Evolutionary conservation across 2,329 filamentous ascomycete genomes (phyloP), one percentile per base, ranked within the genome.

Genomic region (Colletotrichum somersetense): DNA sequence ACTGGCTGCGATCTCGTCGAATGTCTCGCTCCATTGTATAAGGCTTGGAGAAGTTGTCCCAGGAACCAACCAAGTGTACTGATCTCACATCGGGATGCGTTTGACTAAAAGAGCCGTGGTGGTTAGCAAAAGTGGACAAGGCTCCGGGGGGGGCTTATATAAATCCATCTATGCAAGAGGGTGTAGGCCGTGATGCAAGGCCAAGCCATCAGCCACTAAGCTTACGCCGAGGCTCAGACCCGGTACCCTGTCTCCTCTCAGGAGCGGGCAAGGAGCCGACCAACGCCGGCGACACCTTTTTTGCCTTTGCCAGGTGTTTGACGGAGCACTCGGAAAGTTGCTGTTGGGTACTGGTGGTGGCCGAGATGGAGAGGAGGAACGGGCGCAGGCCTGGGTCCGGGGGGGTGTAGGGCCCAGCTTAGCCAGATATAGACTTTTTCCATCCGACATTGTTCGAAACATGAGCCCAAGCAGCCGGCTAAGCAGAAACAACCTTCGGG

Each of bases 41-140:
- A 62, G 90, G 85, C 78, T 88, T 90, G 73, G 88, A 86, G 83
- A 98, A 98, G 84, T 97, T 97, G 84, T 98, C 95, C 96, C 96
- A 98, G 74, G 95, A 97, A 74, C 96, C 96, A 77, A 96, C 87
- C 57, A 98, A 88, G 78, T 93, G 91, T 75, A 98, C 93, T 56
- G 91, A 92, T 74, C 87, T 86, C 74, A 91, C 87, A 63, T 88
- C 86, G 74, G 88, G 86, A 76, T 87, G 81, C 66, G 90, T 91
- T 83, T 89, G 86, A 78, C 90, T 92, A 79, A 68, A 16, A 30
- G 76, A 71, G 58, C 70, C 35, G n/a, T 16, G 2, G 18, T 68
- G 67, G 75, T 81, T 68, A 80, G 78, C 70, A 77, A 74, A 74
- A 61, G 48, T 71, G 72, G 6, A 62, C 3, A 56, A 59, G 61